Evolutionary conservation across 2,329 filamentous ascomycete genomes (phyloP).

Genomic region (Stagonosporopsis cucurbitacearum): DNA sequence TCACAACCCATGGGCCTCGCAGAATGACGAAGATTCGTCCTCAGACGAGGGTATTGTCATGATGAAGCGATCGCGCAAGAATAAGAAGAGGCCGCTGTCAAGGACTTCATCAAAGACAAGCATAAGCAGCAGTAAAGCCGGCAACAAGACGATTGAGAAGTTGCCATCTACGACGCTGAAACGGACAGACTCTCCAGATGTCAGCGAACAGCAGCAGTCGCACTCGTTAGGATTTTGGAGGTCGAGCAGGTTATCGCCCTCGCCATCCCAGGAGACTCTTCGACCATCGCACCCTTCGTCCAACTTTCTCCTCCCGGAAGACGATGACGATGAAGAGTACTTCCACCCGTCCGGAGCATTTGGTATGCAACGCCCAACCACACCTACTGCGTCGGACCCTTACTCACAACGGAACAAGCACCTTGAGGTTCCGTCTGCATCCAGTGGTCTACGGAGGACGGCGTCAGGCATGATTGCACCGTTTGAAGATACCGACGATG

Average conservation of each 20-base stretch:
- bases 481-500: constrained; percentile 74
- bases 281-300: constrained; percentile 72
- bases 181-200: constrained; percentile 77
- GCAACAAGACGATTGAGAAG: constrained; percentile 87
- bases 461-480: constrained; percentile 92
- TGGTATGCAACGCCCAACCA: constrained; percentile 43
- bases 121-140: constrained; percentile 54
- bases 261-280: constrained; percentile 82
- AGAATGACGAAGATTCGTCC: constrained; percentile 58
- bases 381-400: constrained; percentile 43
- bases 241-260: constrained; percentile 65
- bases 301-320: constrained; percentile 69
- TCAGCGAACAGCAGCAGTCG: constrained; percentile 58
- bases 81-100: constrained; percentile 56
- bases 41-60: constrained; percentile 80
- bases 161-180: constrained; percentile 88
- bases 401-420: constrained; percentile 28
- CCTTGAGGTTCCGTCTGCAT: constrained; percentile 27
- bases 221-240: constrained; percentile 55
- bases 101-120: constrained; percentile 63
- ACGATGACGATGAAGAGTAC: constrained; percentile 57
- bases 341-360: constrained; percentile 53
- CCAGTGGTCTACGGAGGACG: constrained; percentile 73
- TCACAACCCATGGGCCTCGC: constrained; percentile 48
- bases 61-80: constrained; percentile 71